Percentiles rank a stretch among this genome's conserved stretches.
These are phyloP conservation scores for Pueraria montana DNA, from an alignment of 306 rosid genomes.

Conservation along the genomic window DNA sequence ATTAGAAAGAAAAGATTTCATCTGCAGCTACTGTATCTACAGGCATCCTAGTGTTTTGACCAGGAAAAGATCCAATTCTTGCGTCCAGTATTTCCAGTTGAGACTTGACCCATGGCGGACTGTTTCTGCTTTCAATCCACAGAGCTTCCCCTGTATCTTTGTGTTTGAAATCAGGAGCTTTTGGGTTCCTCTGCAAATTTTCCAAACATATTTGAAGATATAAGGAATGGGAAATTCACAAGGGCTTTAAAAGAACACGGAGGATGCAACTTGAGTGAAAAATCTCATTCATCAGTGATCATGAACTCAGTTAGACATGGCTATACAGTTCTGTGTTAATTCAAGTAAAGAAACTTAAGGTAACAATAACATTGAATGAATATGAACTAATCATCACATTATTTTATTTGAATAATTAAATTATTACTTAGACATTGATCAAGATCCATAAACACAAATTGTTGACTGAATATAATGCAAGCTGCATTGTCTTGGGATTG, in stretches of 20 bases:
- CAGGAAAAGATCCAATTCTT: conserved; percentile 65
- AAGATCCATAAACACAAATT: not conserved
- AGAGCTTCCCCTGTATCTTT: conserved; percentile 95
- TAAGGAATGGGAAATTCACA: conserved; percentile 23
- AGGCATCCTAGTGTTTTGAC: conserved; percentile 58
- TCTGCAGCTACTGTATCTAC: conserved; percentile 56
- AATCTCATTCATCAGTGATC: conserved; percentile 20
- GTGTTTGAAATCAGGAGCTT: conserved; percentile 90
- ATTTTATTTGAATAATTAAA: conserved; percentile 1
- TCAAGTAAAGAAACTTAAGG: conserved; percentile 22
- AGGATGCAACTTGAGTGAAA: conserved; percentile 3
- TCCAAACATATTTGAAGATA: conserved; percentile 18
- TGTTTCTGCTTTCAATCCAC: conserved; percentile 86
- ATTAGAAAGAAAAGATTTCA: conserved; percentile 60
- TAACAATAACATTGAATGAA: conserved; percentile 5
- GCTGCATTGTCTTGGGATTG: conserved; percentile 22
- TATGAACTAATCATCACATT: not conserved
- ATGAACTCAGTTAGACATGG: conserved; percentile 16
- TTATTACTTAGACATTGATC: conserved; percentile 11
- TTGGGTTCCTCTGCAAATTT: conserved; percentile 84
- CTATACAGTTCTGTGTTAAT: conserved; percentile 24
- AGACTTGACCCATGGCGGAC: conserved; percentile 90
- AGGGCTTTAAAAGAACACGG: not conserved
- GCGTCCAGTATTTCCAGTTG: conserved; percentile 81
- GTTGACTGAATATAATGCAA: not conserved